These are phyloP conservation scores for Leccinellum albellum DNA, from an alignment of 768 basidiomycete genomes.

Conservation along the genomic window DNA sequence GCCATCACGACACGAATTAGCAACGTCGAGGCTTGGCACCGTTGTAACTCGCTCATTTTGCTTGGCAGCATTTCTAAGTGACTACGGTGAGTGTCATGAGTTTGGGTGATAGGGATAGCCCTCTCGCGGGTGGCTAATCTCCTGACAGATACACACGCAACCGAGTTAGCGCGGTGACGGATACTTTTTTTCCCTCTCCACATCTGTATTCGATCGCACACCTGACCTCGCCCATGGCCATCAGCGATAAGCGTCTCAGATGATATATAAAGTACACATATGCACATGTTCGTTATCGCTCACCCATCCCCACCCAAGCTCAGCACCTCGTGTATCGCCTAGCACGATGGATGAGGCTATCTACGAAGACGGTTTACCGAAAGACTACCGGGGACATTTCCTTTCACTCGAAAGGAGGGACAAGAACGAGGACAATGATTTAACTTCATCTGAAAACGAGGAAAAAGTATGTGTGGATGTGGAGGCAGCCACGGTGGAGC, in stretches of 20 bases:
- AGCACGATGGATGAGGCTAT: neutral
- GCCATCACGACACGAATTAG: neutral
- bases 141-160: slow-evolving; percentile 4
- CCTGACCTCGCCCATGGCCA: neutral
- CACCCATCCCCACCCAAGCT: neutral
- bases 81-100: neutral
- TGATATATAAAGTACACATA: neutral
- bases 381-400: neutral
- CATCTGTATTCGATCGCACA: neutral
- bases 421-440: neutral
- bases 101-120: neutral
- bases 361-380: neutral
- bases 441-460: neutral
- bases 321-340: neutral
- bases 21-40: neutral
- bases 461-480: neutral
- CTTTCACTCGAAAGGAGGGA: neutral
- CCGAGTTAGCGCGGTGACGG: neutral
- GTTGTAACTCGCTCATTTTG: neutral
- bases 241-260: slow-evolving; percentile 10
- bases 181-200: neutral
- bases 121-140: neutral
- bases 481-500: slow-evolving; percentile 1
- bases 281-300: neutral
- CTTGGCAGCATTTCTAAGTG: neutral